Base-by-base conservation (phyloP, 495 filamentous ascomycete genomes). In the Lindgomyces ingoldianus region DNA sequence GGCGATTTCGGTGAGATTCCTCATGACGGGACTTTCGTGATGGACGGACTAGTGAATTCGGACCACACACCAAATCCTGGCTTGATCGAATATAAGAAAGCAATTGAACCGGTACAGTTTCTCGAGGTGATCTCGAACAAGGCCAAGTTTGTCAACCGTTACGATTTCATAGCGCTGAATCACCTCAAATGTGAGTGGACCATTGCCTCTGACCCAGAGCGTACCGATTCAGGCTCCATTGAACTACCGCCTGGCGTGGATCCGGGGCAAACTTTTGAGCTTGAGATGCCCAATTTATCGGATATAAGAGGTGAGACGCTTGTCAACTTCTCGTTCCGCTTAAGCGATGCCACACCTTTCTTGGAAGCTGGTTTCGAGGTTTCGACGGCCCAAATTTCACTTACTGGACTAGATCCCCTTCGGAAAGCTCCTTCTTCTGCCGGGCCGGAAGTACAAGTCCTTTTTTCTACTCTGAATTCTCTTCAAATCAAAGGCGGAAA, bases 1-100 rank as follows among this genome's bases (percentile, higher is more conserved):
- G 87, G 86, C 1, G 87, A 89, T 59, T 88, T 87, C 73, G 84
- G 81, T 2, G 87, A 89, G 52, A 60, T 76, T 4, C 86, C 85
- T 0, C 86, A 89, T 63, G 85, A 88, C 59, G 79, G 78, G 3
- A 84, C 79, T 25, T 89, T 89, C 70, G 83, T 87, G 47, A 83
- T 87, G 78, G 86, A 88, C 65, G 87, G 87, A 19, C 74, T 90
- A 1, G 71, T 81, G 6, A 77, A 77, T 66, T 84, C 81, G 4
- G 78, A 81, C 21, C 85, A 89, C 65, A 78, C 74, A 0, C 84
- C 87, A 3, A 81, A 76, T 0, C 85, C 84, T 0, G 86, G 85
- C 0, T 54, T 89, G 24, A 63, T 76, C 4, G 87, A 90, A 70
- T 80, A 83, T 25, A 84, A 85, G 60, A 88, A 87, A 68, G 84